phyloP scores from a whole-genome alignment of 2,329 filamentous ascomycete genomes.

The Sporothrix pallida region DNA sequence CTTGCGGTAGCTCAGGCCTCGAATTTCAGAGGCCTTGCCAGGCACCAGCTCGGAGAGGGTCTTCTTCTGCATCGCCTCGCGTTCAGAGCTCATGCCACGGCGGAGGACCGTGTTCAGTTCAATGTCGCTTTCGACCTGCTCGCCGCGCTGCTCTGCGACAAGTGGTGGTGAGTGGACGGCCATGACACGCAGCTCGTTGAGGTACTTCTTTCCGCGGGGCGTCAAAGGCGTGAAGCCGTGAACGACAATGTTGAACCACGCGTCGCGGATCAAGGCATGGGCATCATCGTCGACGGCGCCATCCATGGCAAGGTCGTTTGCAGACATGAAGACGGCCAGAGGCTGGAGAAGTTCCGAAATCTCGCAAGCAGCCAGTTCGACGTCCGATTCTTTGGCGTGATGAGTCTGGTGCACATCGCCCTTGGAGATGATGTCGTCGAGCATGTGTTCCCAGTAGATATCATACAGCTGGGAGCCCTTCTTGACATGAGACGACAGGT shows the following conservation, averaged over 20 bases:
- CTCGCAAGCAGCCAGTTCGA: conserved; percentile 81
- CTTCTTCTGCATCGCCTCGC: conserved; percentile 80
- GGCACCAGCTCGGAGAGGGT: conserved; percentile 76
- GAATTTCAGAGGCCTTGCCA: conserved; percentile 77
- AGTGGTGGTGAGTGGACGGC: conserved; percentile 86
- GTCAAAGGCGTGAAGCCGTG: conserved; percentile 85
- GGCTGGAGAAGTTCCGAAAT: conserved; percentile 88
- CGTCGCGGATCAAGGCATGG: conserved; percentile 78
- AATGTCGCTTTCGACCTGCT: conserved; percentile 93
- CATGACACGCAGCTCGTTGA: conserved; percentile 79
- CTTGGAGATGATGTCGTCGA: conserved; percentile 87
- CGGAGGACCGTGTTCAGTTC: conserved; percentile 93
- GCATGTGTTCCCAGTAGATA: conserved; percentile 80
- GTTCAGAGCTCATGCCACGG: conserved; percentile 79
- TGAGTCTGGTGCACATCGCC: conserved; percentile 81
- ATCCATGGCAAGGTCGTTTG: conserved; percentile 60
- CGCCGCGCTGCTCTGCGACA: conserved; percentile 84
- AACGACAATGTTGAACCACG: conserved; percentile 97
- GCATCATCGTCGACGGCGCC: conserved; percentile 68
- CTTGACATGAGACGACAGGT: conserved; percentile 73
- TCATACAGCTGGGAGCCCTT: conserved; percentile 77
- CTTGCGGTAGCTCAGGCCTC: conserved; percentile 83
- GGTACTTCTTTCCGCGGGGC: conserved; percentile 72
- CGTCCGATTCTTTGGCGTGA: conserved; percentile 75
- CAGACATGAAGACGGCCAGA: conserved; percentile 81